Base-by-base conservation (phyloP, 2,329 filamentous ascomycete species). In the Fusarium sp. region DNA sequence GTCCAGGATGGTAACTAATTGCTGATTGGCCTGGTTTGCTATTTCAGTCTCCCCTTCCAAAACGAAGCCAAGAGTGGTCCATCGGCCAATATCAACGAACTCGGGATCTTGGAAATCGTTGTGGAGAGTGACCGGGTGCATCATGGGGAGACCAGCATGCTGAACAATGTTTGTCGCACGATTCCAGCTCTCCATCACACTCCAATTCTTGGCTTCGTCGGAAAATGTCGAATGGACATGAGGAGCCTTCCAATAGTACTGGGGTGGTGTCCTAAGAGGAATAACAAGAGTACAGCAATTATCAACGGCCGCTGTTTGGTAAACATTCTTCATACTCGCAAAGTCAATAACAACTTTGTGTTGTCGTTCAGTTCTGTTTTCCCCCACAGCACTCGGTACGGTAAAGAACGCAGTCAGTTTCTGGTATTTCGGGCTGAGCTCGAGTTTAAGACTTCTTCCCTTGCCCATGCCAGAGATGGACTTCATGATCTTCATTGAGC, bases 401-500 rank as follows among this genome's bases (percentile, higher is more conserved):
- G 78, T 72, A 36, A 84, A 86, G 55, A 78, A 74, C 3, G 81
- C 76, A 5, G 70, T 76, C 8, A 85, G 51, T 8, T 58, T 73
- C 38, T 78, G 81, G 17, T 68, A 48, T 22, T 72, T 75, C 38
- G 81, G 76, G 42, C 83, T 79, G 2, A 83, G 57, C 51, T 81
- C 78, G 17, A 84, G 41, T 22, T 70, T 77, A 10, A 83, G 34
- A 4, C 50, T 67, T 26, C 55, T 51, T 38, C 74, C 68, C 5
- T 62, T 62, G 11, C 51, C 14, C 8, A 63, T 57, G 5, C 63
- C 30, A 8, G 45, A 41, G n/a, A 81, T 39, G 3, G 76, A 74
- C 59, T 87, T 87, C 86, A 93, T 89, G 14, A 85, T 81, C 78
- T 91, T 88, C 86, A 95, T 90, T 0, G 84, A 83, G 6, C 82